Evolutionary conservation across 2,329 filamentous ascomycete genomes (phyloP).

Genomic region (Aspergillus sp.): DNA sequence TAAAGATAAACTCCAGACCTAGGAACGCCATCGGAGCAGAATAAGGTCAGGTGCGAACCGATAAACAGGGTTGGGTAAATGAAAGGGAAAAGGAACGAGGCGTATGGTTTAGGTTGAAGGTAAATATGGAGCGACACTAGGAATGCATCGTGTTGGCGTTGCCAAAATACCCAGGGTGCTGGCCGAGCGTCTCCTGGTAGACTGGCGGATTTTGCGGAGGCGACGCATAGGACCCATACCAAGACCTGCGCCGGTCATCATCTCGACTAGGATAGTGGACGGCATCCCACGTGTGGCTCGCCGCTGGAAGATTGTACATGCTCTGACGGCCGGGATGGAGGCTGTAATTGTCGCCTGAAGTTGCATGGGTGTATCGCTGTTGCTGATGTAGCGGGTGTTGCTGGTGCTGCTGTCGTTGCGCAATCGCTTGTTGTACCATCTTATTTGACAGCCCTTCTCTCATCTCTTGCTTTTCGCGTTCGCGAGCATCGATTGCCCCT

Average conservation of each 20-base stretch:
- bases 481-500: slow-evolving; percentile 67
- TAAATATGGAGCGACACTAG: slow-evolving; percentile 1
- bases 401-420: slow-evolving; percentile 52
- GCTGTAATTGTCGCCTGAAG: slow-evolving; percentile 7
- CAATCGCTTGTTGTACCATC: slow-evolving; percentile 63
- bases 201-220: slow-evolving; percentile 13
- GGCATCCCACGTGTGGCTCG: slow-evolving; percentile 29
- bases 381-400: slow-evolving; percentile 34
- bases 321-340: slow-evolving; percentile 1
- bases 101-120: too few relatives aligned
- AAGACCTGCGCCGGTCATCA: slow-evolving; percentile 25
- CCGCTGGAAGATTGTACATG: slow-evolving; percentile 27
- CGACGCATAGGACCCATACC: slow-evolving; percentile 23
- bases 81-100: too few relatives aligned
- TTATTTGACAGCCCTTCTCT: slow-evolving; percentile 60
- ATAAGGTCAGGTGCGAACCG: too few relatives aligned
- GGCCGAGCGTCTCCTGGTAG: slow-evolving; percentile 20
- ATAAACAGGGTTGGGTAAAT: too few relatives aligned
- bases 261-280: slow-evolving; percentile 22
- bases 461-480: slow-evolving; percentile 65
- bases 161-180: slow-evolving; percentile 17
- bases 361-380: slow-evolving; percentile 18
- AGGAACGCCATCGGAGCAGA: too few relatives aligned
- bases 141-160: slow-evolving; percentile 15
- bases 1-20: too few relatives aligned